phyloP scores from a whole-genome alignment of 257 asterid genomes.

The Solanum arcanum region DNA sequence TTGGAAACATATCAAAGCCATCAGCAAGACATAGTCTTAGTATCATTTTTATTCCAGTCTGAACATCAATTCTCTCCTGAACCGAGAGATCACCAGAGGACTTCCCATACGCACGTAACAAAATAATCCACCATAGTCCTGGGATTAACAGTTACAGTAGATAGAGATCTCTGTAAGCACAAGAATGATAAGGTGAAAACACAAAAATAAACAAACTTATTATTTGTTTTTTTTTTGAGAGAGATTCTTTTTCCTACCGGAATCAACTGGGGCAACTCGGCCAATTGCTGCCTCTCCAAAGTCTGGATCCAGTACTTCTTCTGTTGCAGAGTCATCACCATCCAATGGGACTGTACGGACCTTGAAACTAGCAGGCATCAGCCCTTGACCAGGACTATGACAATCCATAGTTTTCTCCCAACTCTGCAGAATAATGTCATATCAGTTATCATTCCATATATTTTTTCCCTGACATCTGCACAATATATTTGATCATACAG shows the following conservation, averaged over 20 bases:
- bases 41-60: slow-evolving; percentile 76
- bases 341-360: slow-evolving; percentile 60
- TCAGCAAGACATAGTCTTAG: slow-evolving; percentile 68
- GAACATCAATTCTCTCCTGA: slow-evolving; percentile 74
- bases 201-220: background rate
- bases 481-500: background rate
- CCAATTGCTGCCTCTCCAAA: slow-evolving; percentile 86
- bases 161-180: background rate
- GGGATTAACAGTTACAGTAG: background rate
- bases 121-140: slow-evolving; percentile 83
- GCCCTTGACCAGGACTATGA: slow-evolving; percentile 77
- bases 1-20: slow-evolving; percentile 78
- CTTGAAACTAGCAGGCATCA: slow-evolving; percentile 82
- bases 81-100: slow-evolving; percentile 61
- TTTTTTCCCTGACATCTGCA: background rate
- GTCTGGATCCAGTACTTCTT: slow-evolving; percentile 69
- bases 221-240: background rate
- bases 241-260: slow-evolving; percentile 28
- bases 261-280: slow-evolving; percentile 77
- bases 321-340: slow-evolving; percentile 46
- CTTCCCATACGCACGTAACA: slow-evolving; percentile 76
- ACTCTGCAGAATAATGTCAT: slow-evolving; percentile 28
- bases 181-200: background rate
- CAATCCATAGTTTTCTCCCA: slow-evolving; percentile 86
- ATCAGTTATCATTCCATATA: background rate